Percentiles rank a stretch among this genome's conserved stretches.
phyloP scores from a whole-genome alignment of 441 rosid genomes.

The Gossypium trilobum region DNA sequence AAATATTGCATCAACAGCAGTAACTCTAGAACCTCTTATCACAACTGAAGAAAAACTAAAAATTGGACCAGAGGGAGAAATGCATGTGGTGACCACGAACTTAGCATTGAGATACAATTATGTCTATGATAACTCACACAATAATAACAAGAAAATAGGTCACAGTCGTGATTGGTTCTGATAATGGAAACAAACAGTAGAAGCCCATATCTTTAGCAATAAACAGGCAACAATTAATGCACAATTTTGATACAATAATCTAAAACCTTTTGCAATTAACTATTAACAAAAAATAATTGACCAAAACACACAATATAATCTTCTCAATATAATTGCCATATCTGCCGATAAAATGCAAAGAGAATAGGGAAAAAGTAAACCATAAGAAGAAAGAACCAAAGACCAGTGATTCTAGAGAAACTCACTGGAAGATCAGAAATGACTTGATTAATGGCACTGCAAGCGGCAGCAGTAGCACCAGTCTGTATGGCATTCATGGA shows the following conservation, averaged over 20 bases:
- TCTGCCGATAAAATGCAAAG: neutral
- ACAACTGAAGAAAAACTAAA: neutral
- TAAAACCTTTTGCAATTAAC: neutral
- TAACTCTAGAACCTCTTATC: neutral
- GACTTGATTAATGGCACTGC: conserved; percentile 82
- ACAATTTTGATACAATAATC: neutral
- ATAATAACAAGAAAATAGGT: neutral
- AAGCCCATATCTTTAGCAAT: neutral
- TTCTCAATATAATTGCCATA: neutral
- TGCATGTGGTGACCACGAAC: neutral
- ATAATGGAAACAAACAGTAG: neutral
- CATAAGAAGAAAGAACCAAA: neutral
- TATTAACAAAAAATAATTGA: neutral
- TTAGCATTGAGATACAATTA: neutral
- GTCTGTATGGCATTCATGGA: conserved; percentile 87
- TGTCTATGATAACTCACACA: neutral
- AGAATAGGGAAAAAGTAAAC: neutral
- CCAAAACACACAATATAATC: neutral
- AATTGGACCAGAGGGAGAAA: neutral
- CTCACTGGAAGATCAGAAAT: conserved; percentile 87
- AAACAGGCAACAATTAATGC: neutral
- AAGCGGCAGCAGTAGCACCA: conserved; percentile 94
- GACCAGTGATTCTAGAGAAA: conserved; percentile 16
- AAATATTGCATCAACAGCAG: neutral
- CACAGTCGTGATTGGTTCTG: neutral